phyloP scores from a whole-genome alignment of 805 yeast species.

The Saccharomycopsis olivae region DNA sequence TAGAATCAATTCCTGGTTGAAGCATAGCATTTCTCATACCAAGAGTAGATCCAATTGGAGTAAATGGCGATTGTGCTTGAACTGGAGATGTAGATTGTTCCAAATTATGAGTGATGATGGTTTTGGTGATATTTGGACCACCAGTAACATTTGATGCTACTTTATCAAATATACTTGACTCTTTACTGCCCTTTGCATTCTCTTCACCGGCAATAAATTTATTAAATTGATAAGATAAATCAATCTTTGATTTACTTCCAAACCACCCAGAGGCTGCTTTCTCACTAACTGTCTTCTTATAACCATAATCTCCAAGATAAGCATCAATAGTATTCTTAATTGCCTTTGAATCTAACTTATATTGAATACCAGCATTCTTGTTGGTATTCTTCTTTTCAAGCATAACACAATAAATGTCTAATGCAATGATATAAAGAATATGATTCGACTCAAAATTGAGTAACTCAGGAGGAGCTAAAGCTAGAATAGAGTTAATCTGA shows the following conservation, averaged over 20 bases:
- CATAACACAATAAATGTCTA: conserved; percentile 14
- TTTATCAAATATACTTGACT: conserved; percentile 15
- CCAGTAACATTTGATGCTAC: conserved; percentile 1
- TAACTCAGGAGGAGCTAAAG: conserved; percentile 14
- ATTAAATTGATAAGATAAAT: conserved; percentile 15
- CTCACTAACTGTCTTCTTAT: conserved; percentile 3
- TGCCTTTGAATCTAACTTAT: conserved; percentile 1
- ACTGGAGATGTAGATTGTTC: neutral
- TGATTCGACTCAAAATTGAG: conserved; percentile 11
- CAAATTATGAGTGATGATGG: neutral
- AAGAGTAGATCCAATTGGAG: conserved; percentile 14
- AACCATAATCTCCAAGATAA: conserved; percentile 13
- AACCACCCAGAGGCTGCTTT: conserved; percentile 15
- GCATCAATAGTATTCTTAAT: conserved; percentile 1
- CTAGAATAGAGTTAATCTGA: conserved; percentile 15
- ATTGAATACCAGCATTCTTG: too few relatives aligned
- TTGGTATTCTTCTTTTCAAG: conserved; percentile 12
- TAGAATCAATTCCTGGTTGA: too few relatives aligned
- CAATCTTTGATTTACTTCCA: conserved; percentile 13
- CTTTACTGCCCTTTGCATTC: conserved; percentile 4
- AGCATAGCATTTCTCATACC: conserved; percentile 5
- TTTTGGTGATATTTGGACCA: neutral
- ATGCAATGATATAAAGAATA: conserved; percentile 9
- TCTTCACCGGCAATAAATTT: conserved; percentile 19
- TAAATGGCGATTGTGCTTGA: conserved; percentile 9